Percentiles rank a stretch among this genome's conserved stretches.
Evolutionary conservation across 2,329 filamentous ascomycete genomes (phyloP).

Genomic region (Aspergillus spinulosporus): DNA sequence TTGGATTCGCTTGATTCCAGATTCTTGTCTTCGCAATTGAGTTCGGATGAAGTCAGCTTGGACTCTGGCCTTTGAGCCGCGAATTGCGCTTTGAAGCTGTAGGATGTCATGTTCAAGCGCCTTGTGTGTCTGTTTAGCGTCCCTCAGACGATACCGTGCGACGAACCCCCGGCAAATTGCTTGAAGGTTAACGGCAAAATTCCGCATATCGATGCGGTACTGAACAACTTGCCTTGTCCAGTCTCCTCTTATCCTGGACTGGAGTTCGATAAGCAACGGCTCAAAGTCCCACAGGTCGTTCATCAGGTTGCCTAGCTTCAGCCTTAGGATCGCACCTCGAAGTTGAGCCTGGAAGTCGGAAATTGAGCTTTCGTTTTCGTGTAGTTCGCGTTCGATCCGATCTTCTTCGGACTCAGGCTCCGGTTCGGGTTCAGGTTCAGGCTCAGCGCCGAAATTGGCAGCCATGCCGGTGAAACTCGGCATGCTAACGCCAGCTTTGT

Average conservation of each 20-base stretch:
- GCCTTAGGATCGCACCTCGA: slow-evolving; percentile 73
- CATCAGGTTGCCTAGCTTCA: slow-evolving; percentile 80
- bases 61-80: slow-evolving; percentile 52
- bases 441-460: slow-evolving; percentile 87
- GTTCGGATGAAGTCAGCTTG: slow-evolving; percentile 46
- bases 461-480: slow-evolving; percentile 98
- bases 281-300: slow-evolving; percentile 87
- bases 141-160: slow-evolving; percentile 62
- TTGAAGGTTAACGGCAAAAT: slow-evolving; percentile 77
- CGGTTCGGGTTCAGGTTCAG: slow-evolving; percentile 71
- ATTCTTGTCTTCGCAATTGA: slow-evolving; percentile 41
- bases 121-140: slow-evolving; percentile 71
- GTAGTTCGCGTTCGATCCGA: slow-evolving; percentile 75
- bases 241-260: slow-evolving; percentile 83
- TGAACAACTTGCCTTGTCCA: slow-evolving; percentile 79
- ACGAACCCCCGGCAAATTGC: slow-evolving; percentile 76
- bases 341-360: slow-evolving; percentile 84
- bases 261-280: slow-evolving; percentile 73
- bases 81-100: slow-evolving; percentile 77
- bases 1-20: slow-evolving; percentile 53
- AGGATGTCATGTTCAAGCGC: slow-evolving; percentile 70
- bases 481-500: slow-evolving; percentile 93
- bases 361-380: slow-evolving; percentile 70
- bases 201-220: slow-evolving; percentile 80
- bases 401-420: slow-evolving; percentile 87